Conservation (phyloP, 2,329 filamentous ascomycete species). For the Colletotrichum tropicicola region DNA sequence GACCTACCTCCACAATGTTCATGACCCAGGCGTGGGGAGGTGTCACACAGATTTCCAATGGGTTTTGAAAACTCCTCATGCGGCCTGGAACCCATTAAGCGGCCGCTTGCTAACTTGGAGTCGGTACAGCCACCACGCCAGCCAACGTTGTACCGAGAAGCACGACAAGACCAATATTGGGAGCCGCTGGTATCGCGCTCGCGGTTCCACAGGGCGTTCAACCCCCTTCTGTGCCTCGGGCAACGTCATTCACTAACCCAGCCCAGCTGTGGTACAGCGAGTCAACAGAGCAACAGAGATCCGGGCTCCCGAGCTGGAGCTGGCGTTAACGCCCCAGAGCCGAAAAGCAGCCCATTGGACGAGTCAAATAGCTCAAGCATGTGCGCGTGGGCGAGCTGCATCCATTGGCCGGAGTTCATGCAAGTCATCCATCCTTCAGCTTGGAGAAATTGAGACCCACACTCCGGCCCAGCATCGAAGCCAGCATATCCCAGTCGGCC, state of each 20-base stretch:
- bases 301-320: not conserved
- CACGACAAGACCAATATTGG: too few relatives aligned
- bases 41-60: not conserved
- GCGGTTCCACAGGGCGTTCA: too few relatives aligned
- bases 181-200: too few relatives aligned
- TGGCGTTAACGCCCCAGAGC: not conserved
- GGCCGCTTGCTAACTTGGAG: not conserved
- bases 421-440: constrained; percentile 3
- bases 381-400: not conserved
- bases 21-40: not conserved
- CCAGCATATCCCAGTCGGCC: not conserved
- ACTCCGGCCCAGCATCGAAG: not conserved
- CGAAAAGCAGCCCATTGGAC: not conserved
- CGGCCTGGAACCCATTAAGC: not conserved
- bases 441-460: not conserved
- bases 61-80: not conserved
- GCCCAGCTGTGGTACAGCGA: not conserved
- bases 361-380: not conserved
- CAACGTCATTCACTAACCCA: not conserved
- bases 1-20: not conserved
- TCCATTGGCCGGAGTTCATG: constrained; percentile 5
- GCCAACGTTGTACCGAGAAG: too few relatives aligned
- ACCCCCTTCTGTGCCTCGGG: not conserved
- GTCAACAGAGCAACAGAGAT: not conserved
- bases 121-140: not conserved